Evolutionary conservation across 495 filamentous ascomycete species (phyloP).

Genomic region (Annulohypoxylon moriforme): DNA sequence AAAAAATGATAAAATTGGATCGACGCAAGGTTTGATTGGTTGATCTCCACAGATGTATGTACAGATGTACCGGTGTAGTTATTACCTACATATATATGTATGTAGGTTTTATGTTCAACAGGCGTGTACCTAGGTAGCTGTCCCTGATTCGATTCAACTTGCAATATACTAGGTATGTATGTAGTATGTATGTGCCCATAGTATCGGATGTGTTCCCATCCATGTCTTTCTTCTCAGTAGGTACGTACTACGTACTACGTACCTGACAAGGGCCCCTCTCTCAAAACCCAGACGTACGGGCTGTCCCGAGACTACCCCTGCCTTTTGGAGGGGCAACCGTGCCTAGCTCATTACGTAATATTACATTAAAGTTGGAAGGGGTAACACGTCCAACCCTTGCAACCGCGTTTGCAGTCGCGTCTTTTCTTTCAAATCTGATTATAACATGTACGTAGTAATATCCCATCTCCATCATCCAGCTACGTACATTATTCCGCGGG

Average conservation of each 20-base stretch:
- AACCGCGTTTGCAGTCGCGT: conserved; percentile 32
- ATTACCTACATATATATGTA: too few relatives aligned
- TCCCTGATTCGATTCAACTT: too few relatives aligned
- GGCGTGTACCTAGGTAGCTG: too few relatives aligned
- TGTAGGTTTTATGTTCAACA: too few relatives aligned
- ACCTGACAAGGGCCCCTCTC: background rate
- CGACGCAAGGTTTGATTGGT: too few relatives aligned
- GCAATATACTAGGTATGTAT: background rate
- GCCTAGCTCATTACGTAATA: background rate
- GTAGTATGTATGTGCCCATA: too few relatives aligned
- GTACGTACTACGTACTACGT: background rate
- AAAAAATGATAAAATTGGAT: too few relatives aligned
- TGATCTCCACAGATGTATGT: too few relatives aligned
- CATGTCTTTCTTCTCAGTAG: background rate
- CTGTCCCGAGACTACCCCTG: background rate
- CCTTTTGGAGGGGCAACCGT: background rate
- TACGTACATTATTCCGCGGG: too few relatives aligned
- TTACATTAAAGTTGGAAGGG: background rate
- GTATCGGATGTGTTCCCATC: too few relatives aligned
- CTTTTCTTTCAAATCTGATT: background rate
- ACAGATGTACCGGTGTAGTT: too few relatives aligned
- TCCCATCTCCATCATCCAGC: background rate
- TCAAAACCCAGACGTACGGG: conserved; percentile 4
- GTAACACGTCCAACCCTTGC: background rate
- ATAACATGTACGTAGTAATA: background rate